Percentiles rank a stretch among this genome's conserved stretches.
Evolutionary conservation across 2,329 filamentous ascomycete species (phyloP).

Genomic region (Calonectria honghensis): DNA sequence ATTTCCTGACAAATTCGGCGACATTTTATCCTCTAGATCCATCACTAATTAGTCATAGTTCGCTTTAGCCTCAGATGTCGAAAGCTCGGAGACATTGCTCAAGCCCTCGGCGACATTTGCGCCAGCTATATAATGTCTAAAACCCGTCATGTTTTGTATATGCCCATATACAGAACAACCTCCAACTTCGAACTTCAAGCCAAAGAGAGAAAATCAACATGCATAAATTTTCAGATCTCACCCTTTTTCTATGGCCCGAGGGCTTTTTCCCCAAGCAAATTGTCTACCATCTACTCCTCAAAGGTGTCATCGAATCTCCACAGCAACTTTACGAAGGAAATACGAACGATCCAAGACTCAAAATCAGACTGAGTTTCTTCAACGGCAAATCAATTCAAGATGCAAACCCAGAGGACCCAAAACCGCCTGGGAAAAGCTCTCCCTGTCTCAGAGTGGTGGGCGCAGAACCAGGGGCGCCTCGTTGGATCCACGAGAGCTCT

Average conservation of each 20-base stretch:
- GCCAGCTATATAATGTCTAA: not conserved
- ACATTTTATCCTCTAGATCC: not conserved
- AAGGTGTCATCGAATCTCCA: not conserved
- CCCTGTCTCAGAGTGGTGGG: not conserved
- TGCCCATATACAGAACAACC: not conserved
- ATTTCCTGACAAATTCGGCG: not conserved
- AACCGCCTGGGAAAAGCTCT: constrained; percentile 2
- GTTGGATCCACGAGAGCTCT: constrained; percentile 3
- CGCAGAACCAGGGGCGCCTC: not conserved
- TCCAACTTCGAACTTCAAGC: not conserved
- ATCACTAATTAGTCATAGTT: not conserved
- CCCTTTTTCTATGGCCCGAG: not conserved
- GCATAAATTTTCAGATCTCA: not conserved
- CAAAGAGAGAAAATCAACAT: not conserved
- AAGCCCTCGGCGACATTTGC: constrained; percentile 1
- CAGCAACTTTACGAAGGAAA: not conserved
- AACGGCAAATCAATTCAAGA: not conserved
- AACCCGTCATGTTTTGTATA: not conserved
- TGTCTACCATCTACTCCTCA: not conserved
- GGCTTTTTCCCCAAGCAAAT: constrained; percentile 16
- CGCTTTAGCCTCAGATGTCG: not conserved
- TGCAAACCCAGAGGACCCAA: not conserved
- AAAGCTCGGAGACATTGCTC: not conserved
- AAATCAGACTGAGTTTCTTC: not conserved
- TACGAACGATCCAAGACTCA: not conserved